phyloP scores from a whole-genome alignment of 768 basidiomycete genomes.

The Collybia sordida region DNA sequence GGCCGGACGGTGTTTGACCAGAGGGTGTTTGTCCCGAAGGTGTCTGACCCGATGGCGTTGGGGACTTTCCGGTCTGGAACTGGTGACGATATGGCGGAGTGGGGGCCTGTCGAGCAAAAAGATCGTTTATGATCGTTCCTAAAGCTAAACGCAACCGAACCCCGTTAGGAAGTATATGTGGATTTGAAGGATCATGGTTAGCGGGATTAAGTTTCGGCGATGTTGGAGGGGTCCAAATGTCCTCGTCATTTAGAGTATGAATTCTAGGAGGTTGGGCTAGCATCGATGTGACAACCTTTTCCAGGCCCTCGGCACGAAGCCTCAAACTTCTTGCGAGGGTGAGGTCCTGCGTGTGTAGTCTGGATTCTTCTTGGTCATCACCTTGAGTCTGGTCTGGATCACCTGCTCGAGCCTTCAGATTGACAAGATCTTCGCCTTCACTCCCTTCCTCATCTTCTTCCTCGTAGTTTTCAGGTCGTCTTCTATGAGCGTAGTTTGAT shows the following conservation, averaged over 20 bases:
- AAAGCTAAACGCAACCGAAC: conserved; percentile 77
- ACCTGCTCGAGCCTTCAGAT: conserved; percentile 51
- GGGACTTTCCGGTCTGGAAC: conserved; percentile 18
- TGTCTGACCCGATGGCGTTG: not conserved
- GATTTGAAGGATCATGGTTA: conserved; percentile 33
- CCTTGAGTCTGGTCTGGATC: conserved; percentile 42
- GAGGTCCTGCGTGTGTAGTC: conserved; percentile 58
- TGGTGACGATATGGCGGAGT: conserved; percentile 43
- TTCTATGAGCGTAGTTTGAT: conserved; percentile 58
- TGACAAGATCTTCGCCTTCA: conserved; percentile 59
- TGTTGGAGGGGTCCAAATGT: conserved; percentile 48
- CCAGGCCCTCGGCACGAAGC: conserved; percentile 76
- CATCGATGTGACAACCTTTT: conserved; percentile 82
- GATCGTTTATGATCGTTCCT: conserved; percentile 76
- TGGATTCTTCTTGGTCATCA: conserved; percentile 56
- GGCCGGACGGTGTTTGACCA: conserved; percentile 9
- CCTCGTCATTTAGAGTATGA: conserved; percentile 56
- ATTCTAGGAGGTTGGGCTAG: conserved; percentile 74
- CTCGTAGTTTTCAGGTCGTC: conserved; percentile 74
- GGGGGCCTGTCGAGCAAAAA: conserved; percentile 75
- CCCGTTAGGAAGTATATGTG: conserved; percentile 75
- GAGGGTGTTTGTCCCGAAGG: not conserved
- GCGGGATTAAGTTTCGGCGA: conserved; percentile 45
- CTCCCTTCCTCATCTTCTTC: conserved; percentile 68
- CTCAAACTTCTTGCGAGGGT: conserved; percentile 61